Evolutionary conservation across 1,284 basidiomycete species (phyloP).

Genomic region (Grifola frondosa): DNA sequence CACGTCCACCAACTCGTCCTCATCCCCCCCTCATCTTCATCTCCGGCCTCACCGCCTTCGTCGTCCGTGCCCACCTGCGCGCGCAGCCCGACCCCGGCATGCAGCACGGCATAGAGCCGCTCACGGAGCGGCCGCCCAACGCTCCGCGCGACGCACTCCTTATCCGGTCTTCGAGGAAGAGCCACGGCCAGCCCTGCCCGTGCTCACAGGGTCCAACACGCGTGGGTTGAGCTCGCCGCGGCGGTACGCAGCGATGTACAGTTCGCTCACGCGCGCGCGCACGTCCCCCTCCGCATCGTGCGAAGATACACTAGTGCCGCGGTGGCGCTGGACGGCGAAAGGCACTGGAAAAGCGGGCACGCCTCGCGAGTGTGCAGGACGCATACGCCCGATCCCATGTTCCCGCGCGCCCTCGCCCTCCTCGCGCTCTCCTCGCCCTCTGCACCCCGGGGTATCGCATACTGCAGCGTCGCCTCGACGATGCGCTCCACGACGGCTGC

Average conservation of each 20-base stretch:
- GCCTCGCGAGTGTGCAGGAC: conserved; percentile 53
- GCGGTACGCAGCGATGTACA: conserved; percentile 65
- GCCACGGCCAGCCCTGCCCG: conserved; percentile 64
- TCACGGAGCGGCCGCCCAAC: conserved; percentile 62
- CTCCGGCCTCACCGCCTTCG: conserved; percentile 25
- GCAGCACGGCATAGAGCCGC: conserved; percentile 69
- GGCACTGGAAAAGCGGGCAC: conserved; percentile 51
- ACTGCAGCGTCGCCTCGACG: conserved; percentile 72
- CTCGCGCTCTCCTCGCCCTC: conserved; percentile 31
- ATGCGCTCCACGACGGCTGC: conserved; percentile 65
- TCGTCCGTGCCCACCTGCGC: conserved; percentile 22
- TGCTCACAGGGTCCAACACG: conserved; percentile 57
- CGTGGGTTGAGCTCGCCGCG: conserved; percentile 55
- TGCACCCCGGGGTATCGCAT: conserved; percentile 59
- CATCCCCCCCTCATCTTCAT: conserved; percentile 44
- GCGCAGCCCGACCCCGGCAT: conserved; percentile 63
- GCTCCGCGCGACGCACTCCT: conserved; percentile 58
- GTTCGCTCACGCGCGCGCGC: conserved; percentile 37
- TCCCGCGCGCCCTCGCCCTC: not conserved
- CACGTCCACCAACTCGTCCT: conserved; percentile 63
- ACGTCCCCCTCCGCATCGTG: conserved; percentile 31
- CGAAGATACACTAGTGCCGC: conserved; percentile 8
- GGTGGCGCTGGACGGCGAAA: conserved; percentile 41
- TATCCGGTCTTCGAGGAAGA: conserved; percentile 77
- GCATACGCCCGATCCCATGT: conserved; percentile 56